Evolutionary conservation across 345 rosid genomes (phyloP).

Genomic region (Leavenworthia alabamica): DNA sequence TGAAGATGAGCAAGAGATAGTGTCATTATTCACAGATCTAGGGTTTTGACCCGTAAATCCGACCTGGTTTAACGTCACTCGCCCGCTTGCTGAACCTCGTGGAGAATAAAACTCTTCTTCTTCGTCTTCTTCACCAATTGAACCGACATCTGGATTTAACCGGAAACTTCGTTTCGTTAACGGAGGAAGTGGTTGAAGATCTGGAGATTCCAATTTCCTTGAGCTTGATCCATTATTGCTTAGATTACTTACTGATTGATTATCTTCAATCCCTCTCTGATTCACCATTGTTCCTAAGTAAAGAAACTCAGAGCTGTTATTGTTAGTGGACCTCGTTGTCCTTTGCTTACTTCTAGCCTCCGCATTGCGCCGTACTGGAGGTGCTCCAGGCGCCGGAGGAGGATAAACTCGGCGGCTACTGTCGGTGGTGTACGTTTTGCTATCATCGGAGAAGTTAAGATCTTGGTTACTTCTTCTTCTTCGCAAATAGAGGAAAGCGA

Average conservation of each 20-base stretch:
- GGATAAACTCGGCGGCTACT: constrained; percentile 31
- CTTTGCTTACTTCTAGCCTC: constrained; percentile 36
- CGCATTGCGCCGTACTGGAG: constrained; percentile 36
- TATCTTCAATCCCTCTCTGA: constrained; percentile 37
- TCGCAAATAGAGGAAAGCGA: constrained; percentile 42
- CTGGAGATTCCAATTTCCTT: constrained; percentile 80
- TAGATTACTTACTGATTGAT: constrained; percentile 18
- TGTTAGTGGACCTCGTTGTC: constrained; percentile 19
- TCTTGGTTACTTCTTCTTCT: constrained; percentile 32
- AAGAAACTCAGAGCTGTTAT: constrained; percentile 79
- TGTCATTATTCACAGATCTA: constrained; percentile 39
- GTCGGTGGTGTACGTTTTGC: constrained; percentile 40
- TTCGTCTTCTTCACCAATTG: constrained; percentile 56
- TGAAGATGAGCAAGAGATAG: constrained; percentile 58
- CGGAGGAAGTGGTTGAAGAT: constrained; percentile 90
- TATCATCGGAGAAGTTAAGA: constrained; percentile 34
- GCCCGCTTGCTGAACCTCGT: constrained; percentile 59
- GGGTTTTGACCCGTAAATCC: constrained; percentile 42
- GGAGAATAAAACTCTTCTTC: constrained; percentile 94
- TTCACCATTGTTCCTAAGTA: constrained; percentile 69
- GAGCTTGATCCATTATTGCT: constrained; percentile 37
- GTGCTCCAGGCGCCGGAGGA: constrained; percentile 40
- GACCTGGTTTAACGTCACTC: constrained; percentile 48
- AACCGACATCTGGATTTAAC: constrained; percentile 45
- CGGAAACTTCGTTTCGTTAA: constrained; percentile 46